Base-by-base conservation (phyloP, 352 stramenopile species). In the Achlya hypogyna region DNA sequence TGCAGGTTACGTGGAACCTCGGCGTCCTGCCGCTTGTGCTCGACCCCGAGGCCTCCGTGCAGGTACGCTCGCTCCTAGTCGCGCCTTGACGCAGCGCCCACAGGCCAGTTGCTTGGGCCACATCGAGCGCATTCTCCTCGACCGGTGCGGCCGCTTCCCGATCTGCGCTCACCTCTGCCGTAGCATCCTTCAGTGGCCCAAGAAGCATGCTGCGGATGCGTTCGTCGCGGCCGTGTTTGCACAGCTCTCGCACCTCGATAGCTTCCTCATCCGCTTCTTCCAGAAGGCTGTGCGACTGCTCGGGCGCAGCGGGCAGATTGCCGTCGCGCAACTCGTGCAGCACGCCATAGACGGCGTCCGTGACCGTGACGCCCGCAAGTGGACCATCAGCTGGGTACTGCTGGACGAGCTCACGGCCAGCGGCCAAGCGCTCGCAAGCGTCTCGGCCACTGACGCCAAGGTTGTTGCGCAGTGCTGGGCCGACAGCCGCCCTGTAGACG, bases 381-480 rank as follows among this genome's bases (percentile, higher is more conserved):
- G 85, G 83, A 74, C 78, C 1, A 91, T 93, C 66, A 91, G 86
- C 38, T 95, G 86, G 86, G 78, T 92, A 51, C 65, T 93, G 1
- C 63, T 95, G 32, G 86, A 95, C 56, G 86, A 95, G 42, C 66
- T 95, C 1, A 81, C 85, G 2, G 76, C 81, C 51, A 80, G 77
- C 0, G 78, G 77, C 9, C 78, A 82, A 43, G 69, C 92, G 1
- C 72, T 88, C 28, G 75, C 89, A 27, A 20, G 52, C 27, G 51
- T 58, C n/a, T 51, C 40, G 68, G 82, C 18, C 22, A 29, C 35
- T 20, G 86, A 89, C 40, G 72, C 87, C 51, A 71, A 74, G 27
- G 76, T 90, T 25, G 75, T 95, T 10, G 82, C 91, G n/a, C 73
- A 85, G 18, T 91, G 82, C 70, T 95, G 86, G 86, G 87, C 85